Evolutionary conservation across 2,329 filamentous ascomycete genomes (phyloP).

Genomic region (Elsinoe ampelina): DNA sequence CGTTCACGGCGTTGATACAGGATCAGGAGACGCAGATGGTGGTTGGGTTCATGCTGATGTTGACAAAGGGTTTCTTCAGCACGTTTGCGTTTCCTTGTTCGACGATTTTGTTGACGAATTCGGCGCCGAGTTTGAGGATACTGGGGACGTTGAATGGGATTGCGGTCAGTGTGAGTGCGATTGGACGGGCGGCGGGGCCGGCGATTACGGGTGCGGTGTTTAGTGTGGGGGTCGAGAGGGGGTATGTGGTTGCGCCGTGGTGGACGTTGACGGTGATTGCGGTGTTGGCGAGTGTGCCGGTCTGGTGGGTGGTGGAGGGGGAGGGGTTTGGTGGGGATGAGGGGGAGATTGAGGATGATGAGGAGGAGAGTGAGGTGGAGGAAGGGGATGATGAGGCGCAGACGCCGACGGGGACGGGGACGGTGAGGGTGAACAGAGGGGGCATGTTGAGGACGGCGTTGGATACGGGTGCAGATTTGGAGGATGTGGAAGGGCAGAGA

Average conservation of each 20-base stretch:
- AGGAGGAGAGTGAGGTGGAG: slow-evolving; percentile 27
- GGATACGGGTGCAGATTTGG: not conserved
- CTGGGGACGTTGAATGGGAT: slow-evolving; percentile 87
- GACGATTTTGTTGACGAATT: slow-evolving; percentile 86
- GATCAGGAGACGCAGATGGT: slow-evolving; percentile 44
- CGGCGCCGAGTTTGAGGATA: slow-evolving; percentile 61
- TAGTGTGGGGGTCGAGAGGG: slow-evolving; percentile 62
- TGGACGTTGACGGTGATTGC: slow-evolving; percentile 63
- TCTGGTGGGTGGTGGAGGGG: slow-evolving; percentile 65
- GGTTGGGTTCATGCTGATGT: slow-evolving; percentile 56
- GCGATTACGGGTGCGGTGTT: slow-evolving; percentile 64
- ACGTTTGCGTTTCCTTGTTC: slow-evolving; percentile 85
- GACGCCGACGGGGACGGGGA: slow-evolving; percentile 19
- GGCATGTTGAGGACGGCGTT: not conserved
- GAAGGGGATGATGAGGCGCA: slow-evolving; percentile 17
- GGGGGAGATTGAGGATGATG: slow-evolving; percentile 26
- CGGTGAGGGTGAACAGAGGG: slow-evolving; percentile 18
- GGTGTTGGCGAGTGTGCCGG: slow-evolving; percentile 57
- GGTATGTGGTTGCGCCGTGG: slow-evolving; percentile 72
- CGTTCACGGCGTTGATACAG: slow-evolving; percentile 62
- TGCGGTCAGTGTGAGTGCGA: slow-evolving; percentile 69
- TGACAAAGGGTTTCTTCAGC: slow-evolving; percentile 62
- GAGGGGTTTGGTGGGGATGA: slow-evolving; percentile 51
- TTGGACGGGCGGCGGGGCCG: slow-evolving; percentile 73
- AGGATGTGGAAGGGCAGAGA: slow-evolving; percentile 24